Evolutionary conservation across 78 protist species (phyloP).

Genomic region (Isochrysis galbana): DNA sequence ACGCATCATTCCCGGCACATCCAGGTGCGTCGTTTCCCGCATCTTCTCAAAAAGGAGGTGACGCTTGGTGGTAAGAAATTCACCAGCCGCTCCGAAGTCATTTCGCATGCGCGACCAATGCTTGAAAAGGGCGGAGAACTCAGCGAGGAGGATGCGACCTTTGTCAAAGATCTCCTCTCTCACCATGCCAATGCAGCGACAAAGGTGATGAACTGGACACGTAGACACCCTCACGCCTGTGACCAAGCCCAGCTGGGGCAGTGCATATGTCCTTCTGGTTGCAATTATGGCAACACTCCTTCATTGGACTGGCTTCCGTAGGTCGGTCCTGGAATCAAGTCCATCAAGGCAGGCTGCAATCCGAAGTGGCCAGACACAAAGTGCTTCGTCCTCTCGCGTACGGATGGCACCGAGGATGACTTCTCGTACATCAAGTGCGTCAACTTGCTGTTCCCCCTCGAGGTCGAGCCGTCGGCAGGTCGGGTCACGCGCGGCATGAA

Average conservation of each 20-base stretch:
- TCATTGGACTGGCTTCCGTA: no score
- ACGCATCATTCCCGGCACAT: no score
- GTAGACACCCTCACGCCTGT: no score
- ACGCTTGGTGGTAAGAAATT: neutral
- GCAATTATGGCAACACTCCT: no score
- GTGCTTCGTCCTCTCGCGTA: neutral
- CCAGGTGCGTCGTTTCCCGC: neutral
- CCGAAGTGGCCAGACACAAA: neutral
- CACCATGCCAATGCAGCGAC: neutral
- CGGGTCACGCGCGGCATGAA: neutral
- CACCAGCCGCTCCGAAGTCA: neutral
- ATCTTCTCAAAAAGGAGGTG: neutral
- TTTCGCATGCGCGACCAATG: neutral
- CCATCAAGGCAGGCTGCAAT: neutral
- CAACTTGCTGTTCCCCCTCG: neutral
- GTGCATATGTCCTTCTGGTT: no score
- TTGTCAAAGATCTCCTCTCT: neutral
- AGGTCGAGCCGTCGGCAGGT: neutral
- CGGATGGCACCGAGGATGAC: neutral
- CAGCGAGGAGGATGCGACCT: neutral
- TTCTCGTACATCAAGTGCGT: conserved; percentile 15
- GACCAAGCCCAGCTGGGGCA: no score
- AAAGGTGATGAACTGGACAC: no score
- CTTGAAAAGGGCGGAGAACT: neutral
- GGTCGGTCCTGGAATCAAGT: neutral